These are phyloP conservation scores for Musa balbisiana DNA, from an alignment of 202 grass and related monocot species.

Conservation along the genomic window DNA sequence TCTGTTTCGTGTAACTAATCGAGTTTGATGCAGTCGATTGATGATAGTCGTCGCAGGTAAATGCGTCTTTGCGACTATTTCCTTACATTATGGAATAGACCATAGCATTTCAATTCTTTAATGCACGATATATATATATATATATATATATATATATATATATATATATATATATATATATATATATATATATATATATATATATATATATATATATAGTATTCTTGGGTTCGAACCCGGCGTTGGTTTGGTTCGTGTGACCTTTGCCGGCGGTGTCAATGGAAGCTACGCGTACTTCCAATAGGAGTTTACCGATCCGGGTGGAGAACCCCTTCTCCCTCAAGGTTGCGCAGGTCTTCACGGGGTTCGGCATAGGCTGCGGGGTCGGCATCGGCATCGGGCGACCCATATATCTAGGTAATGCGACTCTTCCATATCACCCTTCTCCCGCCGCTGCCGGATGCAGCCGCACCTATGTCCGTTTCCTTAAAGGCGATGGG, in stretches of 20 bases:
- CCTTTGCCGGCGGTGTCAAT: neutral
- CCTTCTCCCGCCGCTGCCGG: neutral
- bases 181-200: too few species aligned
- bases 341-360: conserved; percentile 82
- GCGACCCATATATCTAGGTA: conserved; percentile 82
- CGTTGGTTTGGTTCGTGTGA: neutral
- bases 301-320: conserved; percentile 23
- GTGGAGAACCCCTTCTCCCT: conserved; percentile 80
- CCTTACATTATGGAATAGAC: too few species aligned
- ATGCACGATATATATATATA: too few species aligned
- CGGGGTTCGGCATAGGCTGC: conserved; percentile 69
- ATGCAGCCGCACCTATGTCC: conserved; percentile 9
- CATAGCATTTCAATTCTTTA: too few species aligned
- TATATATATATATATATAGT: too few species aligned
- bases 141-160: too few species aligned
- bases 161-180: too few species aligned
- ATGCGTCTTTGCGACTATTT: too few species aligned
- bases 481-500: neutral
- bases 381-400: conserved; percentile 74
- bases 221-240: neutral
- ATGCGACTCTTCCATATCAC: too few species aligned
- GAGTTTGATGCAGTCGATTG: too few species aligned
- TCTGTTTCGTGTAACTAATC: too few species aligned
- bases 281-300: neutral
- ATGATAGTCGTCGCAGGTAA: too few species aligned